Percentiles rank a stretch among this genome's conserved stretches.
phyloP scores from a whole-genome alignment of 2,329 filamentous ascomycete species.

The Calonectria hawksworthii region DNA sequence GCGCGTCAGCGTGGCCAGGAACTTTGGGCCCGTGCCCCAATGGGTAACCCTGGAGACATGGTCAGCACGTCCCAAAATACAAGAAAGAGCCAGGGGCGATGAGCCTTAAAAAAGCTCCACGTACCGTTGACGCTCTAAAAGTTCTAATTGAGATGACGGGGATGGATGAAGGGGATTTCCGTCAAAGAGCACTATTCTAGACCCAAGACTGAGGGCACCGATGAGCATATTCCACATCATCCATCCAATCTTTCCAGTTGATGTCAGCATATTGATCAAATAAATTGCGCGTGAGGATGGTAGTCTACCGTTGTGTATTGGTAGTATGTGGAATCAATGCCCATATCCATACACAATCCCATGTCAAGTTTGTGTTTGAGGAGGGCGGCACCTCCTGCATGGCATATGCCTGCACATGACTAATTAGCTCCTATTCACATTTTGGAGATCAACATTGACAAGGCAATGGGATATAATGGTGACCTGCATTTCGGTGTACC shows the following conservation, averaged over 20 bases:
- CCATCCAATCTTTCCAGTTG: background rate
- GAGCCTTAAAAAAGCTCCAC: background rate
- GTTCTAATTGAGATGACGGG: background rate
- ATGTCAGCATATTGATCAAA: background rate
- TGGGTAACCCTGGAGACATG: background rate
- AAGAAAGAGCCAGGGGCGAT: background rate
- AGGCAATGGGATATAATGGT: background rate
- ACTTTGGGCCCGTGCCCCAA: background rate
- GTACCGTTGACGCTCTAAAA: background rate
- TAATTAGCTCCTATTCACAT: background rate
- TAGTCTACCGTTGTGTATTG: background rate
- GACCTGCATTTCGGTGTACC: background rate
- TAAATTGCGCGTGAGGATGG: accelerated
- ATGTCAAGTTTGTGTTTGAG: background rate
- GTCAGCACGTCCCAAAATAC: background rate
- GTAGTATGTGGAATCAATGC: background rate
- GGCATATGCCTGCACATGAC: background rate
- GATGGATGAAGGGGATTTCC: background rate
- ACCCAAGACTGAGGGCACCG: background rate
- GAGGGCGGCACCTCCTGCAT: background rate
- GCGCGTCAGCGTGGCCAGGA: background rate
- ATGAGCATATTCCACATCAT: background rate
- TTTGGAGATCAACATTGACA: background rate
- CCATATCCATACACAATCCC: background rate
- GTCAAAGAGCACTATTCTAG: background rate